Base-by-base conservation (phyloP, 257 asterid genomes). In the Fraxinus americana region DNA sequence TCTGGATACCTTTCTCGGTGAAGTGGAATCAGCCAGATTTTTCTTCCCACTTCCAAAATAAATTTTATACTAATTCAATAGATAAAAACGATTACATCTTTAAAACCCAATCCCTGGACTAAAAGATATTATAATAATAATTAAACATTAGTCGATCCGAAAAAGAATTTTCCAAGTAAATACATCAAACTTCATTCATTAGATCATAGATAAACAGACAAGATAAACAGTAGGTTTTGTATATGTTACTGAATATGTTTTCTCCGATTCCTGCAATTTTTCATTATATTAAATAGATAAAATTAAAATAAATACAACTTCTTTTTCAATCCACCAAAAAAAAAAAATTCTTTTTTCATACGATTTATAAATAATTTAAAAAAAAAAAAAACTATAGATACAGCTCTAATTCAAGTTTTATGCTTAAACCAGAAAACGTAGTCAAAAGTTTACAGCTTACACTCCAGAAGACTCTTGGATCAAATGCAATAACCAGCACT, bases 1-100 rank as follows among this genome's bases (percentile, higher is more conserved):
- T 76, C 80, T 29, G 73, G 84, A 70, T 78, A 79, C 34, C 72
- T 61, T 78, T 71, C 67, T 32, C 80, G 21, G 59, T 81, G 70
- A 85, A 82, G 81, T 54, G 66, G 38, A 78, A 78, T 48, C 59
- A 78, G 32, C 30, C 67, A 17, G 65, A 75, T 23, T 70, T 73
- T 75, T 52, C 65, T 25, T 66, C 30, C 65, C 36, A n/a, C 75
- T 23, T 79, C 77, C 68, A 78, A 35, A 74, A 50, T 27, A 67
- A 73, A 72, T 67, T 30, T 67, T 36, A 72, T 25, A 17, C 82
- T 65, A 25, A 74, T 74, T 32, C 57, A 79, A 21, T 68, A 45
- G 71, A 39, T 75, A 67, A 77, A 67, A 74, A 19, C 12, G 63
- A 38, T 7, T 27, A 77, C 77, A 80, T 39, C 70, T 66, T 70